Percentiles rank a stretch among this genome's conserved stretches.
phyloP scores from a whole-genome alignment of 441 rosid genomes.

The Gossypium gossypioides region DNA sequence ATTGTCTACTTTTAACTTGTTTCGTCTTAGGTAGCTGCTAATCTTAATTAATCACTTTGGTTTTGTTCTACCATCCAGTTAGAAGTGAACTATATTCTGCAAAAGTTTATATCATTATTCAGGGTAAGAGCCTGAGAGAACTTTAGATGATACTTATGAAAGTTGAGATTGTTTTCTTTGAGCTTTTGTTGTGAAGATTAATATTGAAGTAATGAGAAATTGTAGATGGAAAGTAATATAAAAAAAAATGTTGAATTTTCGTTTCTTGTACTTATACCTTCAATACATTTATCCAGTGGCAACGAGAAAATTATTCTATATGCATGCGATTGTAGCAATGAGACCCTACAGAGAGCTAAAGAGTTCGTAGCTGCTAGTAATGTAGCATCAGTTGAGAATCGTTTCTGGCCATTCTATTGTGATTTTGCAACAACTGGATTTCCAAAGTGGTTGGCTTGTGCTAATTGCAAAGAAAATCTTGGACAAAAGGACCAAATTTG shows the following conservation, averaged over 20 bases:
- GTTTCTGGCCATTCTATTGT: slow-evolving; percentile 51
- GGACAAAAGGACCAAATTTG: slow-evolving; percentile 17
- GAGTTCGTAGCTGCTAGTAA: slow-evolving; percentile 30
- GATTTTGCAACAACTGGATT: slow-evolving; percentile 53
- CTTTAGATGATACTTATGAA: not conserved
- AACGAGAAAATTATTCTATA: slow-evolving; percentile 44
- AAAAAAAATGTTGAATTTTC: not conserved
- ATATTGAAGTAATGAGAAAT: not conserved
- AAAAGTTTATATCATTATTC: not conserved
- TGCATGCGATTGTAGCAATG: slow-evolving; percentile 76
- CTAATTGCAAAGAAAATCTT: slow-evolving; percentile 29
- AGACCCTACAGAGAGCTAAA: slow-evolving; percentile 54
- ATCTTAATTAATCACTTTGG: not conserved
- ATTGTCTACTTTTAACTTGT: not conserved
- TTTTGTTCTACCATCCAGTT: not conserved
- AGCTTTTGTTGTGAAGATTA: not conserved
- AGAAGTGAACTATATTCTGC: not conserved
- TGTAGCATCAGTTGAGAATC: slow-evolving; percentile 16
- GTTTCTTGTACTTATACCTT: not conserved
- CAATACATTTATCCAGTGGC: slow-evolving; percentile 27
- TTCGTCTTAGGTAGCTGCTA: not conserved
- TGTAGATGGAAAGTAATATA: not conserved
- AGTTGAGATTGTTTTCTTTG: not conserved
- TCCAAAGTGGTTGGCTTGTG: slow-evolving; percentile 55
- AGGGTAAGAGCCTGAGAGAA: not conserved